Evolutionary conservation across 495 filamentous ascomycete genomes (phyloP).

Genomic region (Barbatosphaeria neglecta): DNA sequence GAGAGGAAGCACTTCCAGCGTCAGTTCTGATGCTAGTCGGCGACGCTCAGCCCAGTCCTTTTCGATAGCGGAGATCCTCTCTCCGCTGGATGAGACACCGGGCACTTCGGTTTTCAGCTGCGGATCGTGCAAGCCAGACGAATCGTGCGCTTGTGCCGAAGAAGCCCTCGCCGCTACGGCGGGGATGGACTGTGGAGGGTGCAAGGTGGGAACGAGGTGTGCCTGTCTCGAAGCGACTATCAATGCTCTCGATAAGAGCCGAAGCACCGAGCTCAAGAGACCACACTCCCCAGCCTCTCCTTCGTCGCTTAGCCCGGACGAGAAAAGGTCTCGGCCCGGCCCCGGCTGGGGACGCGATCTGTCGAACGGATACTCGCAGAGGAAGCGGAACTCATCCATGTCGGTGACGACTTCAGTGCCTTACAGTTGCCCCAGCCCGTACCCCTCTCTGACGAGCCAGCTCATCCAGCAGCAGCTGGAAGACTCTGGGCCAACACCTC

Average conservation of each 20-base stretch:
- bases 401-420: not conserved
- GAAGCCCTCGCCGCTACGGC: slow-evolving; percentile 28
- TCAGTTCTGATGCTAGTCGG: slow-evolving; percentile 15
- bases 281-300: slow-evolving; percentile 22
- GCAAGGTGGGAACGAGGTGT: slow-evolving; percentile 46
- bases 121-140: slow-evolving; percentile 36
- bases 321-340: slow-evolving; percentile 36
- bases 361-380: slow-evolving; percentile 48
- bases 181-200: slow-evolving; percentile 51
- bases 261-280: slow-evolving; percentile 25
- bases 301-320: slow-evolving; percentile 39
- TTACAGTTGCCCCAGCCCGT: slow-evolving; percentile 6
- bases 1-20: slow-evolving; percentile 9
- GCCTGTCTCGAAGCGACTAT: slow-evolving; percentile 63
- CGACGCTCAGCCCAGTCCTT: slow-evolving; percentile 21
- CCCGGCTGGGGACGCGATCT: slow-evolving; percentile 58
- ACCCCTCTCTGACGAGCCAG: slow-evolving; percentile 13
- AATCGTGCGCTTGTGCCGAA: slow-evolving; percentile 41
- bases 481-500: not conserved
- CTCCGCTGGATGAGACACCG: slow-evolving; percentile 26
- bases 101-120: slow-evolving; percentile 25
- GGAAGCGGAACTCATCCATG: not conserved
- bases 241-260: slow-evolving; percentile 3
- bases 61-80: slow-evolving; percentile 37
- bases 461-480: slow-evolving; percentile 16